Base-by-base conservation (phyloP, 2,329 filamentous ascomycete species). In the Erysiphe pisi region DNA sequence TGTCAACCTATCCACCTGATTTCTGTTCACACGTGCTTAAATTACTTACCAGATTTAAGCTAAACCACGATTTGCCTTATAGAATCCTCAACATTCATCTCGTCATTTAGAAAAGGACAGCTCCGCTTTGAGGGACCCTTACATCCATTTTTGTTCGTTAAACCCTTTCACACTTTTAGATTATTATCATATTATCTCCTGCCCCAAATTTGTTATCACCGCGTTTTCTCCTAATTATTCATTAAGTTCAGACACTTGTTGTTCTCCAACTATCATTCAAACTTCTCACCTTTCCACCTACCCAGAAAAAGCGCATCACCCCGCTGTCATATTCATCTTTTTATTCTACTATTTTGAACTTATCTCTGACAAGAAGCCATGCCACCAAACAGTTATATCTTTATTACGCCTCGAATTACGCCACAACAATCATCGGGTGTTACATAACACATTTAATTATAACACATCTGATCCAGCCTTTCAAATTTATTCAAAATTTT, bases 281-380 rank as follows among this genome's bases (percentile, higher is more conserved):
- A 77, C 76, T 75, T 78, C 77, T 77, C 63, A 78, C 75, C 73
- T 77, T 79, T 79, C 75, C 77, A 79, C 77, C 76, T 78, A 75
- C 40, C 47, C 52, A 63, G 56, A 58, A 68, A n/a, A 52, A 25
- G 43, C 63, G 43, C 76, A 49, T 65, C 63, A 58, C 58, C 71
- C 77, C 78, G 73, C 76, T 78, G 78, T 78, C 77, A 71, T 70
- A 58, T 75, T 75, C 31, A 75, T 75, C 52, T 77, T 77, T 77
- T 77, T 78, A 76, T 45, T 79, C 77, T 78, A 77, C 68, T 78
- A 77, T 81, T 81, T 80, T 80, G 80, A 81, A 80, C 77, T 79
- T 77, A 80, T 80, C 80, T 82, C 81, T 82, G 80, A 82, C 81
- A 80, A 79, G 80, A 81, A 82, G 82, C 81, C 80, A 82, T 82